These are phyloP conservation scores for Aurifilum marmelostoma DNA, from an alignment of 2,329 filamentous ascomycete species.

Conservation along the genomic window DNA sequence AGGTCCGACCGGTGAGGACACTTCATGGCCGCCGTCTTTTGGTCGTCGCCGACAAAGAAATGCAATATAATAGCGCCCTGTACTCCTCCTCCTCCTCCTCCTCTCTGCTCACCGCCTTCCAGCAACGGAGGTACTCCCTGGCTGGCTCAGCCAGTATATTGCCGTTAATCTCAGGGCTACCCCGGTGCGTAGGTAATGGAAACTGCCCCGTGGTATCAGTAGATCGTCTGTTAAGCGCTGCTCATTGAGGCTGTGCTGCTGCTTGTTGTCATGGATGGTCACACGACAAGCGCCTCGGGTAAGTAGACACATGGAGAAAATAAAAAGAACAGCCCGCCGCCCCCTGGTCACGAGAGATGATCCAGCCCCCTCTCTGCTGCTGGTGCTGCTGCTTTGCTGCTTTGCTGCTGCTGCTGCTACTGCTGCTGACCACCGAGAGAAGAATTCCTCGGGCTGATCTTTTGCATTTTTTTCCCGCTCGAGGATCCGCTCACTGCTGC, in stretches of 20 bases:
- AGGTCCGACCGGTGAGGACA: conserved; percentile 37
- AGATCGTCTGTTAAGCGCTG: background rate
- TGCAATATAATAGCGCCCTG: background rate
- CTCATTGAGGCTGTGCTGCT: background rate
- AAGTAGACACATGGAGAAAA: background rate
- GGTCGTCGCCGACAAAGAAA: too few relatives aligned
- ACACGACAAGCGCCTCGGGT: background rate
- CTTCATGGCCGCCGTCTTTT: conserved; percentile 1
- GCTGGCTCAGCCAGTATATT: background rate
- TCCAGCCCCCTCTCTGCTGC: background rate
- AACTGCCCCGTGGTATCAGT: background rate
- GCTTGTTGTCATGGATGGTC: background rate
- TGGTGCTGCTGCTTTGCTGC: background rate
- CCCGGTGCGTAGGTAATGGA: background rate
- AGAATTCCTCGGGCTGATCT: background rate
- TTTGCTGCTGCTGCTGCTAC: background rate
- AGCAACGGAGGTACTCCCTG: background rate
- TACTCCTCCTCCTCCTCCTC: background rate
- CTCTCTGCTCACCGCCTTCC: conserved; percentile 3
- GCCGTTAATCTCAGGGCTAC: background rate
- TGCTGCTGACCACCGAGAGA: background rate
- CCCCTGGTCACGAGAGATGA: background rate
- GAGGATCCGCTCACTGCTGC: too few relatives aligned
- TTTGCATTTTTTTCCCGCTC: background rate
- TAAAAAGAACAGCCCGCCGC: too few relatives aligned